Conservation (phyloP, 495 filamentous ascomycete genomes). For the Trichoderma parareesei region DNA sequence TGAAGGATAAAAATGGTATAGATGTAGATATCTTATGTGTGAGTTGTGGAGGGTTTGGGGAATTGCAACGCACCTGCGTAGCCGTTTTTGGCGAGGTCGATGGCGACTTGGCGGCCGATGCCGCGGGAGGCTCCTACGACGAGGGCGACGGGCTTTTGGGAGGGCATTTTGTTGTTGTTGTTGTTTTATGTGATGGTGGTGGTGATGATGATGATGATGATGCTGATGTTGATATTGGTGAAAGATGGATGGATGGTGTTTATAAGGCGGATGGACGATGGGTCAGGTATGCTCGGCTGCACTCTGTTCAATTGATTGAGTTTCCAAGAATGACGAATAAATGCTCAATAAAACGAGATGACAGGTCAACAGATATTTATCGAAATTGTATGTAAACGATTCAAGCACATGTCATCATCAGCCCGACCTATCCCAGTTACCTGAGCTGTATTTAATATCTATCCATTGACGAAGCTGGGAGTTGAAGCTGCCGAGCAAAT, state of each 20-base stretch:
- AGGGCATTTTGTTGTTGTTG: constrained; percentile 10
- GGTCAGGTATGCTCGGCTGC: background rate
- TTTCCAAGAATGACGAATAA: too few species aligned
- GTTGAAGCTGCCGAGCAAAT: too few species aligned
- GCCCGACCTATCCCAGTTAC: too few species aligned
- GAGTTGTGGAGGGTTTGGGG: too few species aligned
- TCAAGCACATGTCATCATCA: too few species aligned
- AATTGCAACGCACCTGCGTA: constrained; percentile 49
- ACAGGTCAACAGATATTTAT: too few species aligned
- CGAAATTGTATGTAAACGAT: too few species aligned
- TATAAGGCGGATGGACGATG: too few species aligned
- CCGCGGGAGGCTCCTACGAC: constrained; percentile 69
- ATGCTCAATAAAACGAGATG: too few species aligned
- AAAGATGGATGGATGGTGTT: too few species aligned
- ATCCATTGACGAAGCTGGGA: too few species aligned
- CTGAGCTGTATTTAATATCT: too few species aligned
- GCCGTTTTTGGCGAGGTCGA: constrained; percentile 62
- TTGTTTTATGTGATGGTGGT: background rate
- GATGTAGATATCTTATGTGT: background rate
- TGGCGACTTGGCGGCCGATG: constrained; percentile 71
- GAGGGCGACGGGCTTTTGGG: constrained; percentile 46
- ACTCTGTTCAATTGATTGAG: background rate
- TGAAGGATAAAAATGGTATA: background rate
- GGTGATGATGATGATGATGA: background rate
- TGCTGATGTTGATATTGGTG: background rate